Conservation (phyloP, 2,329 filamentous ascomycete species). For the Penicillium sp. region DNA sequence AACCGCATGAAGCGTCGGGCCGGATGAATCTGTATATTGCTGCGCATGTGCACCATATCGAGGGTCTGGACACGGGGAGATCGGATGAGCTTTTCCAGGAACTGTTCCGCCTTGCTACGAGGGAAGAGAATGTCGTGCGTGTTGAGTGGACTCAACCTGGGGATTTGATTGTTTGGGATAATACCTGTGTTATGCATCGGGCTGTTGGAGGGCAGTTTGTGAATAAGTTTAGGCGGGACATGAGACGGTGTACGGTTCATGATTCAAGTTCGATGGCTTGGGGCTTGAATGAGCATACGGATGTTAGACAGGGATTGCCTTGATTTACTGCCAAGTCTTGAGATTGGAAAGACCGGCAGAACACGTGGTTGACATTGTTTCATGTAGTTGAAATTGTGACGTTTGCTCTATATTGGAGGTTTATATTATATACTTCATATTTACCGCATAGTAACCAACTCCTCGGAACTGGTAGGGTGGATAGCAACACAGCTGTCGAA, state of each 20-base stretch:
- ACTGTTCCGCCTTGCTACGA: slow-evolving; percentile 46
- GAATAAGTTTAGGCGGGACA: slow-evolving; percentile 51
- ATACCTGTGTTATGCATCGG: slow-evolving; percentile 57
- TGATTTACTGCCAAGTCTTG: not conserved
- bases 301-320: slow-evolving; percentile 27
- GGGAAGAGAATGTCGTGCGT: slow-evolving; percentile 47
- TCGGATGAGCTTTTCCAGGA: slow-evolving; percentile 36
- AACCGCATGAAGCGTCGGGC: slow-evolving; percentile 53
- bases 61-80: slow-evolving; percentile 39
- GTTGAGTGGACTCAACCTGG: slow-evolving; percentile 51
- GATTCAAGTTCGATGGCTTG: slow-evolving; percentile 45
- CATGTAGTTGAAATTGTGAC: not conserved
- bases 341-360: no score
- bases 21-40: slow-evolving; percentile 57
- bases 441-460: slow-evolving; percentile 60
- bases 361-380: not conserved
- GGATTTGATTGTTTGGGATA: slow-evolving; percentile 61
- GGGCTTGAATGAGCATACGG: slow-evolving; percentile 42
- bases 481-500: slow-evolving; percentile 76
- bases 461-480: slow-evolving; percentile 74
- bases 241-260: slow-evolving; percentile 59
- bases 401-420: not conserved
- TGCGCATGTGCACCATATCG: slow-evolving; percentile 55
- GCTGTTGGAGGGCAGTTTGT: slow-evolving; percentile 51
- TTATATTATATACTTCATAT: slow-evolving; percentile 8